Conservation (phyloP, 371 early-diverging fungal species). For the Cladochytrium tenue region DNA sequence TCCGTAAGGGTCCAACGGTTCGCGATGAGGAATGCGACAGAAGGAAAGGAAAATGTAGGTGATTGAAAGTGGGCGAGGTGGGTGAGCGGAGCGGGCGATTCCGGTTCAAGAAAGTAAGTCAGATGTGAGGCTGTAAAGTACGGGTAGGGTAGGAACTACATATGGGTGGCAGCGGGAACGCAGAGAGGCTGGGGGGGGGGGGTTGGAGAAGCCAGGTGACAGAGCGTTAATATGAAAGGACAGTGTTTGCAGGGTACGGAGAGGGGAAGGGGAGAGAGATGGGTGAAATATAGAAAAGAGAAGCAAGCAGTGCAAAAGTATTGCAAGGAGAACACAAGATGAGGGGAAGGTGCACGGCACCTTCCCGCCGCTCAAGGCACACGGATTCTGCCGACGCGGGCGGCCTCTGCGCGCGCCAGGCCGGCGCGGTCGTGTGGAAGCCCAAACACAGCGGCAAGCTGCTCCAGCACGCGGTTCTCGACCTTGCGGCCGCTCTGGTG, state of each 20-base stretch:
- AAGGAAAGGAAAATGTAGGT: neutral
- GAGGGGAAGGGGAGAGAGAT: neutral
- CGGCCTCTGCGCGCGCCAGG: too few relatives aligned
- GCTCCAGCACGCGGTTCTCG: slow-evolving; percentile 26
- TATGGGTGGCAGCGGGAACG: neutral
- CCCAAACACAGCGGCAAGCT: slow-evolving; percentile 23
- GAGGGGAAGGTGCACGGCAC: too few relatives aligned
- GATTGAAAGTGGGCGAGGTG: neutral
- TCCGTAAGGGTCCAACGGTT: neutral
- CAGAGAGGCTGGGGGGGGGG: neutral
- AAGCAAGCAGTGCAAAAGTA: too few relatives aligned
- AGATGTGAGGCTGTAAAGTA: too few relatives aligned
- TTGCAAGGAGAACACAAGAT: too few relatives aligned
- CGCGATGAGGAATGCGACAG: neutral
- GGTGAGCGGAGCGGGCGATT: neutral
- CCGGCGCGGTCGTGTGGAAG: slow-evolving; percentile 7
- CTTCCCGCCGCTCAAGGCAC: too few relatives aligned
- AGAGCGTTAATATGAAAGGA: too few relatives aligned
- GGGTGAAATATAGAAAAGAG: neutral
- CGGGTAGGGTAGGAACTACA: neutral
- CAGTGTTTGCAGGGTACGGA: neutral
- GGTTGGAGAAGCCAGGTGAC: neutral
- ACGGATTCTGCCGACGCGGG: too few relatives aligned
- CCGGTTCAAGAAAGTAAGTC: neutral
- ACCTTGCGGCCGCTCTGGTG: slow-evolving; percentile 38